Evolutionary conservation across 805 yeast species (phyloP).

Genomic region (Saturnispora halmiae): DNA sequence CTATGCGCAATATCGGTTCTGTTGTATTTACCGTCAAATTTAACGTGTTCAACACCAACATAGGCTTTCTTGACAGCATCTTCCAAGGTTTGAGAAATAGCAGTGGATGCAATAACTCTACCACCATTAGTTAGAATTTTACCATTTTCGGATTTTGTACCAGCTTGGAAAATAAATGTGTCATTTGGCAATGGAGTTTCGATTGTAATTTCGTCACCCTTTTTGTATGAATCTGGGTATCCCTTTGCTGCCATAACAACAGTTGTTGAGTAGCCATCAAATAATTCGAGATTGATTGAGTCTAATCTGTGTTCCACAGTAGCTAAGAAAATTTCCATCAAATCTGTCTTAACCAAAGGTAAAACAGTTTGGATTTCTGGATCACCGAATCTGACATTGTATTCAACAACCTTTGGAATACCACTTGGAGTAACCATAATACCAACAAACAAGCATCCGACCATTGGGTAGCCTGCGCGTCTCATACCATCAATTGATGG

Average conservation of each 20-base stretch:
- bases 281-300: conserved; percentile 53
- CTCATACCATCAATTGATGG: conserved; percentile 97
- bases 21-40: conserved; percentile 68
- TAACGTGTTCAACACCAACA: conserved; percentile 67
- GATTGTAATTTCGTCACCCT: conserved; percentile 77
- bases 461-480: conserved; percentile 88
- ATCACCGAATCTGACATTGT: conserved; percentile 97
- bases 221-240: conserved; percentile 79
- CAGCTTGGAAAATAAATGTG: conserved; percentile 89
- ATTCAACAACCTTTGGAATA: conserved; percentile 85
- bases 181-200: conserved; percentile 38
- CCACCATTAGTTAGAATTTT: conserved; percentile 84
- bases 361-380: conserved; percentile 98
- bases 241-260: conserved; percentile 97
- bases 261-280: conserved; percentile 58
- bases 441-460: conserved; percentile 93
- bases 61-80: conserved; percentile 84
- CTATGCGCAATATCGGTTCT: conserved; percentile 94
- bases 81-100: conserved; percentile 64
- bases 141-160: conserved; percentile 50
- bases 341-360: conserved; percentile 83
- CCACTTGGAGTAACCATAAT: conserved; percentile 81
- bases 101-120: conserved; percentile 91
- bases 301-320: conserved; percentile 92
- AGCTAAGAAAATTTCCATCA: conserved; percentile 87